phyloP scores from a whole-genome alignment of 1,284 basidiomycete species.

The Cronartium ribicola region DNA sequence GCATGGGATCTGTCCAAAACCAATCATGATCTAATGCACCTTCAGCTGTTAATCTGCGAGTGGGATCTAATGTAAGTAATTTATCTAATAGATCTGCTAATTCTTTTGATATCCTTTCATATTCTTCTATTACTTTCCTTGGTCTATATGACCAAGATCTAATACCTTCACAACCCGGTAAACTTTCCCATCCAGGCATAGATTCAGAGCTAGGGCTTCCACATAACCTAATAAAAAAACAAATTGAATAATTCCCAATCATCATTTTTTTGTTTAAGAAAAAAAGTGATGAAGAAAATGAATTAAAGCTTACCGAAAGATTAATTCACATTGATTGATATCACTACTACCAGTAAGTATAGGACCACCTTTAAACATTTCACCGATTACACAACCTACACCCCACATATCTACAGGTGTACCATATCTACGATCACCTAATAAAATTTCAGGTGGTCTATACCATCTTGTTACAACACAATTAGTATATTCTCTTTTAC shows the following conservation, averaged over 20 bases:
- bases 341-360: slow-evolving; percentile 85
- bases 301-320: slow-evolving; percentile 59
- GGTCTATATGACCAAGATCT: slow-evolving; percentile 27
- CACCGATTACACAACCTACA: slow-evolving; percentile 91
- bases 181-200: slow-evolving; percentile 71
- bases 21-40: slow-evolving; percentile 57
- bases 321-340: slow-evolving; percentile 81
- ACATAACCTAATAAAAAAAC: slow-evolving; percentile 57
- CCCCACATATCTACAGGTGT: slow-evolving; percentile 98
- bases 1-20: slow-evolving; percentile 73
- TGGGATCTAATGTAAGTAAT: slow-evolving; percentile 57
- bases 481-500: slow-evolving; percentile 70
- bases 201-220: slow-evolving; percentile 71
- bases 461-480: slow-evolving; percentile 99
- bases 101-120: slow-evolving; percentile 28
- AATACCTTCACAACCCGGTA: slow-evolving; percentile 47
- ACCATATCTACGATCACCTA: slow-evolving; percentile 81
- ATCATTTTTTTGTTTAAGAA: not conserved
- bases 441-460: slow-evolving; percentile 86
- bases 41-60: slow-evolving; percentile 56
- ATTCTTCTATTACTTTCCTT: slow-evolving; percentile 21
- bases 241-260: not conserved
- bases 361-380: slow-evolving; percentile 86
- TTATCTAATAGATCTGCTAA: slow-evolving; percentile 54
- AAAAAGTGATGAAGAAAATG: not conserved